Evolutionary conservation across 2,329 filamentous ascomycete species (phyloP).

Genomic region (Penicillium sp.): DNA sequence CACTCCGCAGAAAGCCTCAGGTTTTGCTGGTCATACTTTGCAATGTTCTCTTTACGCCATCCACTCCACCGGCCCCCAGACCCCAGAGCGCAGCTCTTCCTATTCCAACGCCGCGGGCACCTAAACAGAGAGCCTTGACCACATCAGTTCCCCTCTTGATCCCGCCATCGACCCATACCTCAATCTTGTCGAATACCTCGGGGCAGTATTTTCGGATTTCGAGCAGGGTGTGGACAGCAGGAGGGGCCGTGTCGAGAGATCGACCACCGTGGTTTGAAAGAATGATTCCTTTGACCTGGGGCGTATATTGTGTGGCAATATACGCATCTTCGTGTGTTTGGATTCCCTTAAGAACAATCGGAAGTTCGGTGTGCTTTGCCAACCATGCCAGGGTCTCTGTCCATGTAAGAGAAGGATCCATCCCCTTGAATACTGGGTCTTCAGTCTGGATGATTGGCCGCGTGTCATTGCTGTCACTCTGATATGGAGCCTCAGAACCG

Average conservation of each 20-base stretch:
- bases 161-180: conserved; percentile 81
- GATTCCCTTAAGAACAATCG: conserved; percentile 88
- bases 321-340: conserved; percentile 92
- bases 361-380: conserved; percentile 70
- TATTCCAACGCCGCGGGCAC: conserved; percentile 78
- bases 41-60: conserved; percentile 13
- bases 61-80: conserved; percentile 52
- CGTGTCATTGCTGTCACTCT: conserved; percentile 47
- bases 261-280: conserved; percentile 88
- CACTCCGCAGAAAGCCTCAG: background rate
- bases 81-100: conserved; percentile 71
- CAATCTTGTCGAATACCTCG: conserved; percentile 64
- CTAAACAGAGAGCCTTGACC: conserved; percentile 79
- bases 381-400: conserved; percentile 73
- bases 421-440: conserved; percentile 55
- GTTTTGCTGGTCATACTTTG: conserved; percentile 4
- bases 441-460: conserved; percentile 61
- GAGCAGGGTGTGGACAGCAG: conserved; percentile 66
- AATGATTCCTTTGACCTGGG: conserved; percentile 73
- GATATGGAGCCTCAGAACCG: conserved; percentile 55
- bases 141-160: conserved; percentile 80
- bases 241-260: conserved; percentile 76
- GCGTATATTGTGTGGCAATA: conserved; percentile 60
- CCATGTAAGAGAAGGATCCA: conserved; percentile 82
- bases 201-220: conserved; percentile 72